Base-by-base conservation (phyloP, 1,284 basidiomycete species). In the Cutaneotrichosporon arboriforme region DNA sequence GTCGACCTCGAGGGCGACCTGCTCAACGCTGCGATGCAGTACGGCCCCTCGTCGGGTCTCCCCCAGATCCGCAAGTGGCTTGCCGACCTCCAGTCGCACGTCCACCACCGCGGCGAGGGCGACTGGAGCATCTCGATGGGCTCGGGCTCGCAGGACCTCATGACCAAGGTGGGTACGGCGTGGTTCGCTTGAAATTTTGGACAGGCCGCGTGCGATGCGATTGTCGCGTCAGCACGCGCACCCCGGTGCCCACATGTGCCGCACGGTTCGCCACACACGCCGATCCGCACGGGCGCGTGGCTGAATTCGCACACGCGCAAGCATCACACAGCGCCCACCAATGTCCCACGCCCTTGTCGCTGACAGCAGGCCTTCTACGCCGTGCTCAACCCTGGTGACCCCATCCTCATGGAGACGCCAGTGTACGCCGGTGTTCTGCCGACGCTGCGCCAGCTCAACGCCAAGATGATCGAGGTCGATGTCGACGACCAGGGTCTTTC, bases 101-200 rank as follows among this genome's bases (percentile, higher is more conserved):
- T 81, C 43, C 88, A 90, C 61, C 80, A 58, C 40, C 62, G 67
- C 47, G 77, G 77, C 60, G 70, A 70, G 46, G 78, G 78, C 7
- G 73, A 75, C 12, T 96, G 90, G 89, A 76, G 79, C 40, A 71
- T 94, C 4, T 85, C 83, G 43, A 76, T 94, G 14, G 91, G 91
- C 0, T 80, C 80, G 41, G 93, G 92, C 7, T 88, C 86, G 44
- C 90, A 94, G 75, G 91, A 96, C 77, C 69, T 93, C 55, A 81
- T 96, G 52, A 86, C 80, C 76, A 94, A 94, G 81, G 88, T 85
- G 53, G 36, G 74, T 56, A 21, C 34, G 9, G 12, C 2, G 18
- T 31, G 22, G 13, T 13, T 14, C 17, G 13, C 14, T 14, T 38
- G 36, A 15, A 17, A 17, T 38, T 31, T 17, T 13, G 38, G 13